These are phyloP conservation scores for Globisporangium canariense DNA, from an alignment of 352 stramenopile genomes.

Conservation along the genomic window DNA sequence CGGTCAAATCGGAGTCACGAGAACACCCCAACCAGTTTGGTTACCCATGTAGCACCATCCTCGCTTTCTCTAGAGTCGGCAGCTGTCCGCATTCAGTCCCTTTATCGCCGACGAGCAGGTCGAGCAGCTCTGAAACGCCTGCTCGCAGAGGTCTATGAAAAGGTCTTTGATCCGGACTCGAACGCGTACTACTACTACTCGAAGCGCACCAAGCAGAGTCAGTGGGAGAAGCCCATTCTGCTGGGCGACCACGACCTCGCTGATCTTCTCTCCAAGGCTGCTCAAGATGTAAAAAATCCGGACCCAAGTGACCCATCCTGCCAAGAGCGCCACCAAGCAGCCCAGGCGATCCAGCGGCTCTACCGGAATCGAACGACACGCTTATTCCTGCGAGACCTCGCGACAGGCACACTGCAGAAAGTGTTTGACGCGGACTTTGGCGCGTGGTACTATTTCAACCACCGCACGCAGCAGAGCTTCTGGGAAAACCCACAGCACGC, in stretches of 20 bases:
- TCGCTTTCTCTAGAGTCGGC: not conserved
- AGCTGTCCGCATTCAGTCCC: slow-evolving; percentile 2
- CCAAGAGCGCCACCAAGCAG: slow-evolving; percentile 17
- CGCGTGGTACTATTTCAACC: slow-evolving; percentile 59
- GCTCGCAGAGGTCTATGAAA: slow-evolving; percentile 22
- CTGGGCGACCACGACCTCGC: slow-evolving; percentile 5
- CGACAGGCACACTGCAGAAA: slow-evolving; percentile 35
- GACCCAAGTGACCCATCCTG: not conserved
- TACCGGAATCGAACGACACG: slow-evolving; percentile 32
- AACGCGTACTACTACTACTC: slow-evolving; percentile 31
- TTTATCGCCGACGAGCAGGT: not conserved
- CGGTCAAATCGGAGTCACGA: not conserved
- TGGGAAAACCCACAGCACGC: slow-evolving; percentile 43
- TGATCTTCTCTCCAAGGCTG: not conserved
- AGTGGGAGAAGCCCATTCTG: slow-evolving; percentile 30
- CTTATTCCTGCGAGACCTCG: slow-evolving; percentile 36
- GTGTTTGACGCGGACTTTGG: slow-evolving; percentile 36
- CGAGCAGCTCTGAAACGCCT: slow-evolving; percentile 1
- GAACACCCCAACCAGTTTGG: not conserved
- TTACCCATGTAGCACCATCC: not conserved
- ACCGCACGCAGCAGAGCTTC: slow-evolving; percentile 45
- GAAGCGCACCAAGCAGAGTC: slow-evolving; percentile 25
- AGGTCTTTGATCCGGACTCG: slow-evolving; percentile 31
- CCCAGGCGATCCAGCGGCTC: slow-evolving; percentile 34
- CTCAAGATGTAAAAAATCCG: not conserved